Evolutionary conservation across 2,329 filamentous ascomycete genomes (phyloP).

Genomic region (Calonectria multiphialidica): DNA sequence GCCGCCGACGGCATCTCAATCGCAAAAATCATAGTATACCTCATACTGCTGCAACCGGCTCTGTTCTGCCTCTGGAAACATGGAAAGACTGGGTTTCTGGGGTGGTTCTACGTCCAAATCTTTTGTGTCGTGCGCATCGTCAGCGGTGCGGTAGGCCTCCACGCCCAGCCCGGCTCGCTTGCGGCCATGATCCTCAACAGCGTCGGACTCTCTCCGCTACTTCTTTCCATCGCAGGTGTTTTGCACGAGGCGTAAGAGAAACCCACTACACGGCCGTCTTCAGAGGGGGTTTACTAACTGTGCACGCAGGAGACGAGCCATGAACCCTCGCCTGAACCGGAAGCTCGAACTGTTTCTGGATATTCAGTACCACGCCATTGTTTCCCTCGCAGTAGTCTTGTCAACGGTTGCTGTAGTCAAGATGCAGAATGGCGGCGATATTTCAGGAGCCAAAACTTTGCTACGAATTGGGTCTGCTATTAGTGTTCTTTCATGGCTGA

Average conservation of each 20-base stretch:
- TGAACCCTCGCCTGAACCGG: conserved; percentile 22
- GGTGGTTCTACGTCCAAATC: conserved; percentile 24
- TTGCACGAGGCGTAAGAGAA: conserved; percentile 21
- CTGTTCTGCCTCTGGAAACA: conserved; percentile 23
- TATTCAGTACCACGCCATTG: conserved; percentile 21
- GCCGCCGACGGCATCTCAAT: conserved; percentile 16
- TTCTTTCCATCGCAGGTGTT: conserved; percentile 15
- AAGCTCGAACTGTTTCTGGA: conserved; percentile 23
- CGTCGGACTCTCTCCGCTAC: conserved; percentile 21
- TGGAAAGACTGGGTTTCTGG: conserved; percentile 21
- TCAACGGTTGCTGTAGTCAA: conserved; percentile 20
- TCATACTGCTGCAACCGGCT: conserved; percentile 14
- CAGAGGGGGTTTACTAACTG: background rate
- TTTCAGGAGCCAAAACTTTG: conserved; percentile 3
- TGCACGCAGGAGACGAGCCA: conserved; percentile 8
- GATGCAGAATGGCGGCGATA: background rate
- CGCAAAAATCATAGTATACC: conserved; percentile 22
- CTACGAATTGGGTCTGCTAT: conserved; percentile 18
- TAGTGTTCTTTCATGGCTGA: conserved; percentile 2
- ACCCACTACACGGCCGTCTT: background rate
- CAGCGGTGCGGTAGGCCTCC: conserved; percentile 16
- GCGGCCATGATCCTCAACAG: conserved; percentile 15
- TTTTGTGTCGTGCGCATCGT: conserved; percentile 21
- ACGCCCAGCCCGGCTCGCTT: background rate
- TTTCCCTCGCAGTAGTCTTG: conserved; percentile 11